Percentiles rank a stretch among this genome's conserved stretches.
These are phyloP conservation scores for Leccinum boreale DNA, from an alignment of 768 basidiomycete genomes.

Conservation along the genomic window DNA sequence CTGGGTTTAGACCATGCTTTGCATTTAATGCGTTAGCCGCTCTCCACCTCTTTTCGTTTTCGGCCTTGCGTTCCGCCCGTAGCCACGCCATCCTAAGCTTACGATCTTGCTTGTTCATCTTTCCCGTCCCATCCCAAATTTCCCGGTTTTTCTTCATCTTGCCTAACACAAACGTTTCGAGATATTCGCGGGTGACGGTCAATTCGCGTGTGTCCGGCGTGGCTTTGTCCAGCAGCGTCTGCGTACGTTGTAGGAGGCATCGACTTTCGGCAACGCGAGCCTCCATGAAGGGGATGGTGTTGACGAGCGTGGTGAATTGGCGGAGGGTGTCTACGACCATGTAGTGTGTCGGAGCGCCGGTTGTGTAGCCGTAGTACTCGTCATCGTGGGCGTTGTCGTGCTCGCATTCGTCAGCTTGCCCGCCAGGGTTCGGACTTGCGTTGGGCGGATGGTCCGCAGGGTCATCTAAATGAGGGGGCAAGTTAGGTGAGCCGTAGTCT, in stretches of 20 bases:
- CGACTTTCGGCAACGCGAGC: constrained; percentile 18
- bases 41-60: constrained; percentile 17
- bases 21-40: constrained; percentile 14
- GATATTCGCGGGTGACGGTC: constrained; percentile 21
- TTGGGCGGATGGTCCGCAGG: constrained; percentile 1
- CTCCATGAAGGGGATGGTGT: constrained; percentile 20
- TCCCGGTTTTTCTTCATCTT: constrained; percentile 31
- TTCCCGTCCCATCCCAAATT: constrained; percentile 32
- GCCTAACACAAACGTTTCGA: constrained; percentile 24
- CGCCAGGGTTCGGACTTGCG: neutral
- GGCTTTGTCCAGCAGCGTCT: constrained; percentile 11
- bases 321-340: constrained; percentile 30
- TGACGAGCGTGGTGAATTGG: constrained; percentile 21
- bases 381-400: neutral
- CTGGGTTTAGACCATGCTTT: constrained; percentile 7
- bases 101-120: constrained; percentile 19
- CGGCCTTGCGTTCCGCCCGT: constrained; percentile 18
- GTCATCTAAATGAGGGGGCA: constrained; percentile 4
- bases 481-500: neutral
- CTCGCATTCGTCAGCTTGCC: constrained; percentile 4
- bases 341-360: constrained; percentile 20
- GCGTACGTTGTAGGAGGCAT: constrained; percentile 17
- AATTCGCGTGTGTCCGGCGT: constrained; percentile 20
- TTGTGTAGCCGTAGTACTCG: neutral
- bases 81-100: constrained; percentile 27